Conservation (phyloP, 495 filamentous ascomycete genomes). For the Pyrenula aspistea region DNA sequence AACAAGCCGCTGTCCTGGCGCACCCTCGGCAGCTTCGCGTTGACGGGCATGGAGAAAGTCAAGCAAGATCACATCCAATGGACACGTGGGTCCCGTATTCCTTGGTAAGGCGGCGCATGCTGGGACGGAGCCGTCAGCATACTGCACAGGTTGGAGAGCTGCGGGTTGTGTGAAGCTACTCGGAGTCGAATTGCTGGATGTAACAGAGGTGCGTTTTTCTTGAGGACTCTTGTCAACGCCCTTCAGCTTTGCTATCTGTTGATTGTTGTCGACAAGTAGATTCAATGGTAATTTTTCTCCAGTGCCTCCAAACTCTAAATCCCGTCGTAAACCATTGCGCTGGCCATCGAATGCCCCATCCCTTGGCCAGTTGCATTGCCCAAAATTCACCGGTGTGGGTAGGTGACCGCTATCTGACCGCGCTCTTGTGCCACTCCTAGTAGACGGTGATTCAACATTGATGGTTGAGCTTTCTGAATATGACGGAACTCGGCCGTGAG, state of each 20-base stretch:
- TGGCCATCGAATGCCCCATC: conserved; percentile 32
- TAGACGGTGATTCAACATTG: neutral
- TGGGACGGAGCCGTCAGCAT: conserved; percentile 12
- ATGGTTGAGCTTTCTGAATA: neutral
- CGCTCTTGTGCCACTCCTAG: neutral
- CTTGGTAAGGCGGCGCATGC: conserved; percentile 38
- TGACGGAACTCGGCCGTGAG: neutral
- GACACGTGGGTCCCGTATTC: conserved; percentile 52
- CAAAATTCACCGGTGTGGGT: neutral
- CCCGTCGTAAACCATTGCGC: conserved; percentile 40
- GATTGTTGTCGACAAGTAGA: conserved; percentile 47
- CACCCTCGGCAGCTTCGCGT: conserved; percentile 48
- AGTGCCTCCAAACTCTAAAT: conserved; percentile 38
- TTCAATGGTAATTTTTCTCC: conserved; percentile 54
- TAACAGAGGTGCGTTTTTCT: conserved; percentile 7
- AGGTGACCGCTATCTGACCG: neutral
- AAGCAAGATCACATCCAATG: conserved; percentile 62
- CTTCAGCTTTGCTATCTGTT: conserved; percentile 30
- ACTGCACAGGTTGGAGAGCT: conserved; percentile 11
- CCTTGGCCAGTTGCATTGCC: neutral
- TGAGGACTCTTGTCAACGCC: conserved; percentile 12
- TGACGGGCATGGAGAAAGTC: conserved; percentile 63
- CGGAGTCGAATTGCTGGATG: neutral
- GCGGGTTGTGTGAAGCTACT: conserved; percentile 14
- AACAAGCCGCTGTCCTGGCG: conserved; percentile 44